These are phyloP conservation scores for Boletus reticulatus DNA, from an alignment of 768 basidiomycete genomes.

Conservation along the genomic window DNA sequence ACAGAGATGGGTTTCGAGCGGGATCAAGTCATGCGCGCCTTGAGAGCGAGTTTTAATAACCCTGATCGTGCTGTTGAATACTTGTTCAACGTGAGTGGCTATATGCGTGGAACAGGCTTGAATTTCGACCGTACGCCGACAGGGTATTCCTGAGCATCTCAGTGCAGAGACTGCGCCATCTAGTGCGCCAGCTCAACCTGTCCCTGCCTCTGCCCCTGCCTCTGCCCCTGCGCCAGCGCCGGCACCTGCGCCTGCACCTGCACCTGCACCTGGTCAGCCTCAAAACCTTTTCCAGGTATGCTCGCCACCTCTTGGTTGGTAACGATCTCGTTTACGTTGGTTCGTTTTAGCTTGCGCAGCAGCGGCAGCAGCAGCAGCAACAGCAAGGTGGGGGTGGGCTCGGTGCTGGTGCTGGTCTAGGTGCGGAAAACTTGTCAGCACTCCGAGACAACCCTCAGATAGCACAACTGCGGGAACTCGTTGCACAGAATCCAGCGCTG, in stretches of 20 bases:
- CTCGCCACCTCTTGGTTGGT: not conserved
- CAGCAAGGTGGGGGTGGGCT: constrained; percentile 22
- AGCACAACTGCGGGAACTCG: constrained; percentile 67
- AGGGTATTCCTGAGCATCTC: constrained; percentile 72
- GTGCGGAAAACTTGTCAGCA: constrained; percentile 44
- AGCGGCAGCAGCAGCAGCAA: constrained; percentile 45
- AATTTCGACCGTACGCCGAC: constrained; percentile 9
- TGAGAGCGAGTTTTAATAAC: constrained; percentile 96
- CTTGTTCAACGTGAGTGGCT: constrained; percentile 73
- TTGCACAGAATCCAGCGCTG: constrained; percentile 72
- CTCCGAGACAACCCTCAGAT: constrained; percentile 66
- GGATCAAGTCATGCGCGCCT: constrained; percentile 79
- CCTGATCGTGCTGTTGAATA: constrained; percentile 99
- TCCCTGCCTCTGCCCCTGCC: constrained; percentile 37
- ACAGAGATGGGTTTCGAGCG: constrained; percentile 91
- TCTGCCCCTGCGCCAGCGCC: constrained; percentile 16
- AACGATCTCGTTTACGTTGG: not conserved
- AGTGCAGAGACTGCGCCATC: constrained; percentile 22
- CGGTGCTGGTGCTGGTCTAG: constrained; percentile 24
- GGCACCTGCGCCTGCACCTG: constrained; percentile 30
- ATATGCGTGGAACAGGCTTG: not conserved
- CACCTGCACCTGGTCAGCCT: constrained; percentile 48
- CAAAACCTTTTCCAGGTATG: constrained; percentile 88
- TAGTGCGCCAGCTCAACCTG: constrained; percentile 42
- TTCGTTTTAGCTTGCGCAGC: constrained; percentile 61